phyloP scores from a whole-genome alignment of 106 monocot genomes.

The Cymbidium sinense region DNA sequence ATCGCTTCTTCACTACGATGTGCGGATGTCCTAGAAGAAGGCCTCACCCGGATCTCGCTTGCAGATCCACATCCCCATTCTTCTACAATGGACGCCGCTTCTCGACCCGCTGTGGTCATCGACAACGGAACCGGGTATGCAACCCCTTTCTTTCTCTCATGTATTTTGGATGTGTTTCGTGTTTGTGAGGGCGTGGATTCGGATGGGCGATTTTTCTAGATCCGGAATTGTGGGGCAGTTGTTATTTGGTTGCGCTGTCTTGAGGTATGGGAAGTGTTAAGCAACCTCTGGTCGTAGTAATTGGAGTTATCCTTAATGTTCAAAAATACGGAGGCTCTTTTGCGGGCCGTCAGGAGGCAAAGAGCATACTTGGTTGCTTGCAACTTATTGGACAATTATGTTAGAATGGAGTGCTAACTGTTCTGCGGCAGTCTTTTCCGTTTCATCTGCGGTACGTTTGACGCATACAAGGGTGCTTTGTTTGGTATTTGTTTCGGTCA shows the following conservation, averaged over 20 bases:
- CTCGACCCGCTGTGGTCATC: constrained; percentile 94
- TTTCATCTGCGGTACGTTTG: neutral
- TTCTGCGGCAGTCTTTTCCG: neutral
- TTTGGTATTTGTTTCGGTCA: neutral
- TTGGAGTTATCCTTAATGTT: neutral
- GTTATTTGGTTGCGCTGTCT: neutral
- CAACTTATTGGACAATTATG: neutral
- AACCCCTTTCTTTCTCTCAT: neutral
- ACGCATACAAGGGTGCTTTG: neutral
- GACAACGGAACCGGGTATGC: constrained; percentile 91
- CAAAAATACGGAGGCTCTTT: neutral
- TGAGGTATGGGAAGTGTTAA: neutral
- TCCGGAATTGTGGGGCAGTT: neutral
- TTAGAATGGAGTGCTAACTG: neutral
- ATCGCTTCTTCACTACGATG: constrained; percentile 25
- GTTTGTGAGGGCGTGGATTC: neutral
- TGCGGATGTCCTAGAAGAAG: constrained; percentile 21
- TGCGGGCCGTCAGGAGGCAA: neutral
- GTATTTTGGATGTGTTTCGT: neutral
- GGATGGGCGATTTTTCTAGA: neutral
- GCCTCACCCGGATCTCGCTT: constrained; percentile 30
- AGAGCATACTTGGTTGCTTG: neutral
- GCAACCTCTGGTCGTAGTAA: too few species aligned
- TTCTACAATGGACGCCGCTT: constrained; percentile 71
- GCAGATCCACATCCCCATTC: constrained; percentile 29